These are phyloP conservation scores for Erysimum pusillum DNA, from an alignment of 441 rosid genomes.

Conservation along the genomic window DNA sequence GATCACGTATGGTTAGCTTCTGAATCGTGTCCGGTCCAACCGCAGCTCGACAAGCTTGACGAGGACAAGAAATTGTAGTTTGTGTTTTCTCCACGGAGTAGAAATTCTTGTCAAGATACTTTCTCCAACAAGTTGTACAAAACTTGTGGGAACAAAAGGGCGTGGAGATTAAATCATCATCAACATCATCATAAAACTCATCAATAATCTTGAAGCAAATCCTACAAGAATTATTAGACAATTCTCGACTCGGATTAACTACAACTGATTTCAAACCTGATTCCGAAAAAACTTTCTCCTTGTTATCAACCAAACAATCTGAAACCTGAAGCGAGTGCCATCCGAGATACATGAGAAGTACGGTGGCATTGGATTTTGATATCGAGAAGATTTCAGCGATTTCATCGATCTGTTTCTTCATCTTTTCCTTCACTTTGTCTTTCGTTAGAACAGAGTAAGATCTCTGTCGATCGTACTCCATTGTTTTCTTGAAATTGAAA, in stretches of 20 bases:
- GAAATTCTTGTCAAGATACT: conserved; percentile 16
- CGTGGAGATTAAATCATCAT: conserved; percentile 24
- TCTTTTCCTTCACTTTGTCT: conserved; percentile 2
- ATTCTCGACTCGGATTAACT: not conserved
- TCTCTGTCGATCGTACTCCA: conserved; percentile 18
- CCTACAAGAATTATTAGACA: conserved; percentile 1
- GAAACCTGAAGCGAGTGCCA: conserved; percentile 18
- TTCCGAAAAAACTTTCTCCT: not conserved
- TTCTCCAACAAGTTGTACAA: conserved; percentile 11
- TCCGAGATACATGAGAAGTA: conserved; percentile 13
- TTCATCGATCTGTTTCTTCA: conserved; percentile 25
- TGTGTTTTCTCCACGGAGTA: not conserved
- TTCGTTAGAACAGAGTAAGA: conserved; percentile 32
- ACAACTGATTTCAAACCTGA: conserved; percentile 31
- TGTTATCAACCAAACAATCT: conserved; percentile 15
- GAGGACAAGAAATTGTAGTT: conserved; percentile 34
- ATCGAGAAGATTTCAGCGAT: conserved; percentile 25
- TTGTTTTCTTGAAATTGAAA: not conserved
- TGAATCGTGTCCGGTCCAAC: conserved; percentile 41
- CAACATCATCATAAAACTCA: not conserved
- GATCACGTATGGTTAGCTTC: conserved; percentile 2
- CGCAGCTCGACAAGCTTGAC: conserved; percentile 4
- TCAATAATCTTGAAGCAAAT: not conserved
- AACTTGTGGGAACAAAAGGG: conserved; percentile 41
- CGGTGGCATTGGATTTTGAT: conserved; percentile 26